Percentiles rank a stretch among this genome's conserved stretches.
phyloP scores from a whole-genome alignment of 345 rosid species.

The Eucalyptus tenuipes region DNA sequence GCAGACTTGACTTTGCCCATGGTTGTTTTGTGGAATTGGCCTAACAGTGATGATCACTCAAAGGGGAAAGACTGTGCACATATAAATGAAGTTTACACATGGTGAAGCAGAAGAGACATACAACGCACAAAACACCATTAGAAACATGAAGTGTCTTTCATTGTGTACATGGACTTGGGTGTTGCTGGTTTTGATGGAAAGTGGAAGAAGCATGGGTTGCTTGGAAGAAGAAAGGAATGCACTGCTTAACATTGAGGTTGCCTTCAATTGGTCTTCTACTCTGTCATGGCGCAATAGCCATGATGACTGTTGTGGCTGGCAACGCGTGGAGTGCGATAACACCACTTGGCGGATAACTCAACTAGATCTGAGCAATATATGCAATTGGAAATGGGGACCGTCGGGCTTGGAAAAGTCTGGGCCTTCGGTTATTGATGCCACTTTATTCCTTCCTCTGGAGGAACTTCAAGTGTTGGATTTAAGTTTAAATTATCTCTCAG shows the following conservation, averaged over 20 bases:
- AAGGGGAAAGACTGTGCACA: neutral
- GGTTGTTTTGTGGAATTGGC: neutral
- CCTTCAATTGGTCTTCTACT: neutral
- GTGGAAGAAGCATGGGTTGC: neutral
- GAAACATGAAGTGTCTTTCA: neutral
- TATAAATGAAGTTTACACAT: too few relatives aligned
- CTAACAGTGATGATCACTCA: neutral
- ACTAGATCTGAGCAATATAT: rapidly evolving
- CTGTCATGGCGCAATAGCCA: rapidly evolving
- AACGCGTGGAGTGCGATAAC: rapidly evolving
- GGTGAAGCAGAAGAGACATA: neutral
- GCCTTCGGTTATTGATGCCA: neutral
- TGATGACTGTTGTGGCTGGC: neutral
- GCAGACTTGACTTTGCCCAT: neutral
- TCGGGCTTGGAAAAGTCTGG: rapidly evolving
- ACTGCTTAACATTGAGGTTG: neutral
- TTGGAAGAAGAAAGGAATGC: neutral
- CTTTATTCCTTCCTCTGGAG: too few relatives aligned
- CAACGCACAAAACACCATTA: neutral
- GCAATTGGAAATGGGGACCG: too few relatives aligned
- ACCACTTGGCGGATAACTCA: rapidly evolving
- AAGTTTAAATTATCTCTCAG: rapidly evolving
- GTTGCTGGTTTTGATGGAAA: neutral
- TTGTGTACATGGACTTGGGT: neutral
- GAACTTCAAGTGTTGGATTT: neutral